Conservation (phyloP, 2,329 filamentous ascomycete species). For the Calycina herbarum region DNA sequence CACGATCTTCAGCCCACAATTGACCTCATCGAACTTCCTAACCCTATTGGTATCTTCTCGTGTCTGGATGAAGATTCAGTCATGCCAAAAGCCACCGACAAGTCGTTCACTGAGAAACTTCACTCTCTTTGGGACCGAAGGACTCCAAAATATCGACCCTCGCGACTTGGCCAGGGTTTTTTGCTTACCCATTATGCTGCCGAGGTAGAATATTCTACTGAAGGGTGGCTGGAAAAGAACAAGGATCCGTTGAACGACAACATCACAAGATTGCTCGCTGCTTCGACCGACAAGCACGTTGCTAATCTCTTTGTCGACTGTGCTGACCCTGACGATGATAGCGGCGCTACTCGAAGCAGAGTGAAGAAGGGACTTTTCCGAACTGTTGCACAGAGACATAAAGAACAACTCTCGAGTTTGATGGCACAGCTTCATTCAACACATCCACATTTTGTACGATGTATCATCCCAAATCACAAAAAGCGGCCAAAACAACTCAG, state of each 20-base stretch:
- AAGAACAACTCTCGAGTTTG: constrained; percentile 94
- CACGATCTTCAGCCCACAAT: constrained; percentile 97
- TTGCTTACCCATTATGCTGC: constrained; percentile 96
- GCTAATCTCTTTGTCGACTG: constrained; percentile 87
- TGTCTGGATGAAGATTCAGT: constrained; percentile 97
- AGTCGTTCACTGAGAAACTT: constrained; percentile 96
- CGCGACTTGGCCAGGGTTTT: constrained; percentile 86
- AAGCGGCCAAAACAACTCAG: constrained; percentile 93
- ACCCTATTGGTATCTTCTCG: constrained; percentile 98
- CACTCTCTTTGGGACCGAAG: constrained; percentile 96
- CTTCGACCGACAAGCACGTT: constrained; percentile 80
- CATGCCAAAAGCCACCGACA: constrained; percentile 98
- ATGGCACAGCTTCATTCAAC: constrained; percentile 95
- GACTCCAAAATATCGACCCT: constrained; percentile 87
- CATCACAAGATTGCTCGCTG: constrained; percentile 81
- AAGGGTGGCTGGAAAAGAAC: constrained; percentile 97
- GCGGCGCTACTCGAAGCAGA: constrained; percentile 66
- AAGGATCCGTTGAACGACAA: constrained; percentile 99
- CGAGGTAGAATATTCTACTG: constrained; percentile 94
- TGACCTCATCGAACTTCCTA: constrained; percentile 91
- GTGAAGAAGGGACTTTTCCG: constrained; percentile 98
- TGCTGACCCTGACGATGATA: constrained; percentile 75
- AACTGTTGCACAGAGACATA: constrained; percentile 94
- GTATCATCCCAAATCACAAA: constrained; percentile 97
- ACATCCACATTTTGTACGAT: constrained; percentile 96